These are phyloP conservation scores for Cryptomeria japonica DNA, from an alignment of 75 land plant species.

Conservation along the genomic window DNA sequence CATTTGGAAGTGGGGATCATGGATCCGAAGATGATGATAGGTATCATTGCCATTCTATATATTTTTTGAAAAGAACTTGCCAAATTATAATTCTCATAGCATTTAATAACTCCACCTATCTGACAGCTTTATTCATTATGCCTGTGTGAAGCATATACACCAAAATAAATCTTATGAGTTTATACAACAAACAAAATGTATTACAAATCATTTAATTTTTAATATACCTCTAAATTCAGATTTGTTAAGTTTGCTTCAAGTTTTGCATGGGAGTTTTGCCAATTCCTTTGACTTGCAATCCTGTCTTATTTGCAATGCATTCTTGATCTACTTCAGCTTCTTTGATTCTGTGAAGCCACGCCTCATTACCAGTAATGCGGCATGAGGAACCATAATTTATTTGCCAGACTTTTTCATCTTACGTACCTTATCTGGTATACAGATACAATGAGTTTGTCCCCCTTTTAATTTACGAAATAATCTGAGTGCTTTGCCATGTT, in stretches of 20 bases:
- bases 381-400: neutral
- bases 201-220: neutral
- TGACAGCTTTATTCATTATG: neutral
- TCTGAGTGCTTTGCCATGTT: neutral
- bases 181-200: neutral
- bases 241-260: neutral
- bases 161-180: neutral
- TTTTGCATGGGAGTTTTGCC: neutral
- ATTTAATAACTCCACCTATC: neutral
- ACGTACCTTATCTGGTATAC: neutral
- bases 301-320: too few species aligned
- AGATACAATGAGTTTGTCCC: neutral
- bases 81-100: neutral
- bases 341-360: neutral
- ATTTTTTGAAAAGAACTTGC: neutral
- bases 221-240: neutral
- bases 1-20: conserved; percentile 82
- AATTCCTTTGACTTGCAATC: too few species aligned
- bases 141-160: neutral
- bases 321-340: too few species aligned
- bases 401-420: neutral
- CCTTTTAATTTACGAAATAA: neutral
- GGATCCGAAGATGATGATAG: conserved; percentile 77
- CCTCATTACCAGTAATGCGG: neutral
- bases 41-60: conserved; percentile 27